Base-by-base conservation (phyloP, 805 yeast species). In the Brettanomyces bruxellensis region DNA sequence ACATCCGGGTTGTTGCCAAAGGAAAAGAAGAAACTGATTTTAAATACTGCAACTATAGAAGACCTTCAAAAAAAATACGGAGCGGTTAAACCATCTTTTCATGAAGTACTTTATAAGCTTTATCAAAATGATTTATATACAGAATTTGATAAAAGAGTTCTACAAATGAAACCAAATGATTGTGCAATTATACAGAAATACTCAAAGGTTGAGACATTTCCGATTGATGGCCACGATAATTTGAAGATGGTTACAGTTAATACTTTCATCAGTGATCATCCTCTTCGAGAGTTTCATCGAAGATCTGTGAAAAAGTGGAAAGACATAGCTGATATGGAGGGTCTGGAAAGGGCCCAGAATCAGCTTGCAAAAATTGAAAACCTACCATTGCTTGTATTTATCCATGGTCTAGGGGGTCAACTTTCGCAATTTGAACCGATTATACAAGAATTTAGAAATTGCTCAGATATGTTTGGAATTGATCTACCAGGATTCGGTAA, bases 381-480 rank as follows among this genome's bases (percentile, higher is more conserved):
- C 12, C 58, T 79, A 38, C 95, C 95, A 0, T 66, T 81, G 2
- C 62, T 84, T 5, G 64, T 87, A 2, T 76, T 88, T 47, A 58
- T 90, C 18, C 97, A 89, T 66, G 98, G 98, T 0, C 63, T 91
- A 22, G 98, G 97, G 1, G 98, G 98, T 2, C 91, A 82, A 55
- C 68, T 86, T 59, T 78, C 87, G 23, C 96, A 89, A 60, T 90
- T 90, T 60, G 93, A 86, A 56, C 80, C 83, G 1, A 65, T 86
- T 36, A 64, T 86, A 59, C 81, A 79, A 25, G 68, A 78, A 44
- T 76, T 86, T 52, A 67, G 83, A 34, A 79, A 76, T 52, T 75
- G 80, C 50, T 75, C 79, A 49, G 82, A 78, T 47, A 73, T 88
- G 18, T 57, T 85, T 38, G 77, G 90, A 0, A 54, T 90, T 13